Base-by-base conservation (phyloP, 768 basidiomycete species). In the Pulveroboletus ravenelii region DNA sequence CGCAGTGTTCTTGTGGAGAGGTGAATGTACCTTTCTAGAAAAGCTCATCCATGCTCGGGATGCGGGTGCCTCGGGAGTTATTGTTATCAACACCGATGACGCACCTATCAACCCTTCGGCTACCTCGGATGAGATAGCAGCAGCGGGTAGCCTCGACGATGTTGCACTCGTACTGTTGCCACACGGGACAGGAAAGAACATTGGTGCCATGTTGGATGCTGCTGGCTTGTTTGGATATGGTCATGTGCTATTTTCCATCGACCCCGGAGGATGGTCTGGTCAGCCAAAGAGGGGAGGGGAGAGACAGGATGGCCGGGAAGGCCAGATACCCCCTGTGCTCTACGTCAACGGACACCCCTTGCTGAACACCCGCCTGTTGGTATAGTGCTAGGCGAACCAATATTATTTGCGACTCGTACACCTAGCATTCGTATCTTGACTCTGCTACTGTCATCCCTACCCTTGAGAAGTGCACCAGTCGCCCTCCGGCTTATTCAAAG, bases 1-100 rank as follows among this genome's bases (percentile, higher is more conserved):
- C 38, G 74, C 80, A 5, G 63, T 93, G 20, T 63, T 96, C 14
- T 73, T 87, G 14, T 74, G 74, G 39, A 79, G 95, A 27, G 95
- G 95, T 6, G 79, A 75, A 5, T 98, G 95, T 67, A 86, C 92
- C 9, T 97, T 98, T 70, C 68, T 91, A 13, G 79, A 89, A 56
- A 99, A 99, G 70, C 74, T 94, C 14, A 44, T 81, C 12, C 55
- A 75, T 40, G 93, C 93, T 5, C 76, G 77, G 15, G 69, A 74
- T 9, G 87, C 84, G 1, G 85, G 81, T 1, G 91, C 92, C 5
- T 77, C 78, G 0, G 94, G 91, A 1, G 80, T 93, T 9, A 68
- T 98, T 13, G 82, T 95, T 38, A 70, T 88, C 61, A 85, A 80
- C 62, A 73, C 83, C 50, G 77, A 82, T 27, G 82, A 89, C 18